Conservation (phyloP, 2,329 filamentous ascomycete species). For the Gyromitra esculenta region DNA sequence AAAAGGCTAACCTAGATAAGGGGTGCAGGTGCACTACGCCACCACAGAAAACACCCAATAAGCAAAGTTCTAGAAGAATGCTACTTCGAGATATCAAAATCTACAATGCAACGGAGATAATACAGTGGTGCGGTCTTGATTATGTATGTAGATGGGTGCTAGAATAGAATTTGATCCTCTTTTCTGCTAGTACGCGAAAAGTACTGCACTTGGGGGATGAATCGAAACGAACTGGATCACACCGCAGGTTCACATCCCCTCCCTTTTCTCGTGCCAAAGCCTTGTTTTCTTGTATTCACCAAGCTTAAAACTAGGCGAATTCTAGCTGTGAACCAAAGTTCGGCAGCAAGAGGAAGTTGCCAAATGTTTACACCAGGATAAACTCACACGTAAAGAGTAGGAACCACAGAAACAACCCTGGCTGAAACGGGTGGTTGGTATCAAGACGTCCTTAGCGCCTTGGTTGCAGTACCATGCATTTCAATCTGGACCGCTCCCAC, state of each 20-base stretch:
- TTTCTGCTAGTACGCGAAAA: background rate
- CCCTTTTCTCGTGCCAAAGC: background rate
- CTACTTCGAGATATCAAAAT: background rate
- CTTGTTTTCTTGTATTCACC: background rate
- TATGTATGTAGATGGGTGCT: background rate
- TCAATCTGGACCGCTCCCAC: slow-evolving; percentile 22
- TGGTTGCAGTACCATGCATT: slow-evolving; percentile 21
- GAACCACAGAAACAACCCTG: slow-evolving; percentile 2
- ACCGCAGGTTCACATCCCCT: background rate
- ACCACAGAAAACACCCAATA: background rate
- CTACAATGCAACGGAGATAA: background rate
- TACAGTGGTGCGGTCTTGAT: background rate
- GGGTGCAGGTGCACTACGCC: background rate
- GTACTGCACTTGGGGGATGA: background rate
- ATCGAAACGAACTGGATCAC: background rate
- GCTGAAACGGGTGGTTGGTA: slow-evolving; percentile 31
- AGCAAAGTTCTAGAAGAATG: background rate
- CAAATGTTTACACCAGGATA: slow-evolving; percentile 7
- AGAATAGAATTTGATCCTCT: background rate
- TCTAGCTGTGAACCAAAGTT: background rate
- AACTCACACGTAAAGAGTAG: slow-evolving; percentile 5
- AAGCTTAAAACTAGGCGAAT: background rate
- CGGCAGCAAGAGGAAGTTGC: slow-evolving; percentile 11
- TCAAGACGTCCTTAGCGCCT: slow-evolving; percentile 17
- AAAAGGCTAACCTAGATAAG: background rate